Evolutionary conservation across 1,139 yeast genomes (phyloP).

Genomic region (Hyphopichia wangnamkhiaoensis): DNA sequence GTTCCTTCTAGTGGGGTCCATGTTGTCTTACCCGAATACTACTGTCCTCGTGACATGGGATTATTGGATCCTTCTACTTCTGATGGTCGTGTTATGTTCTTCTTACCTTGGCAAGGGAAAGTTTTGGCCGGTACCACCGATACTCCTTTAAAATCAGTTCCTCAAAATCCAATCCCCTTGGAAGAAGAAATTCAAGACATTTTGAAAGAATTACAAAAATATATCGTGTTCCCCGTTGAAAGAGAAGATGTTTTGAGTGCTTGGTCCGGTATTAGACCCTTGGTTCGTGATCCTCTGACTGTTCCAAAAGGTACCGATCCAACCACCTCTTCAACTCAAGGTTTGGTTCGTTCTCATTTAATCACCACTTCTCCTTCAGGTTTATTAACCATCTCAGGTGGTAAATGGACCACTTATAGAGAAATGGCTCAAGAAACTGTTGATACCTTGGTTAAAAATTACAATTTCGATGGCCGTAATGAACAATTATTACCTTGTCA

Average conservation of each 20-base stretch:
- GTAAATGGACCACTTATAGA: slow-evolving; percentile 98
- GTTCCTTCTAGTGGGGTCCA: slow-evolving; percentile 96
- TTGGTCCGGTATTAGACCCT: slow-evolving; percentile 96
- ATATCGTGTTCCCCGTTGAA: slow-evolving; percentile 83
- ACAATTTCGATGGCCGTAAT: slow-evolving; percentile 37
- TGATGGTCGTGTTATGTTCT: slow-evolving; percentile 96
- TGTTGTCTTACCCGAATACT: slow-evolving; percentile 87
- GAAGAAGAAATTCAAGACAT: slow-evolving; percentile 92
- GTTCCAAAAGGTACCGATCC: slow-evolving; percentile 49
- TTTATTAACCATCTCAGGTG: slow-evolving; percentile 89
- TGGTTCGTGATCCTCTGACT: slow-evolving; percentile 82
- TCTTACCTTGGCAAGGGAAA: slow-evolving; percentile 97
- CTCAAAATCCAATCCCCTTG: slow-evolving; percentile 80
- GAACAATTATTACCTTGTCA: slow-evolving; percentile 53
- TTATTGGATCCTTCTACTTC: slow-evolving; percentile 88
- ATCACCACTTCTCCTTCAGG: slow-evolving; percentile 72
- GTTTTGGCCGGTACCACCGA: slow-evolving; percentile 97
- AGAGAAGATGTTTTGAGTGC: slow-evolving; percentile 92
- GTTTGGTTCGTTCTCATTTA: slow-evolving; percentile 87
- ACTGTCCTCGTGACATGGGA: slow-evolving; percentile 87
- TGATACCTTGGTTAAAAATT: slow-evolving; percentile 64
- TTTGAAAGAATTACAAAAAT: slow-evolving; percentile 83
- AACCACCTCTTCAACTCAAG: slow-evolving; percentile 60
- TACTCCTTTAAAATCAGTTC: slow-evolving; percentile 72
- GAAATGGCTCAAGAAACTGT: slow-evolving; percentile 97